Conservation (phyloP, 140 eudicot species). For the Erigeron philadelphicus region DNA sequence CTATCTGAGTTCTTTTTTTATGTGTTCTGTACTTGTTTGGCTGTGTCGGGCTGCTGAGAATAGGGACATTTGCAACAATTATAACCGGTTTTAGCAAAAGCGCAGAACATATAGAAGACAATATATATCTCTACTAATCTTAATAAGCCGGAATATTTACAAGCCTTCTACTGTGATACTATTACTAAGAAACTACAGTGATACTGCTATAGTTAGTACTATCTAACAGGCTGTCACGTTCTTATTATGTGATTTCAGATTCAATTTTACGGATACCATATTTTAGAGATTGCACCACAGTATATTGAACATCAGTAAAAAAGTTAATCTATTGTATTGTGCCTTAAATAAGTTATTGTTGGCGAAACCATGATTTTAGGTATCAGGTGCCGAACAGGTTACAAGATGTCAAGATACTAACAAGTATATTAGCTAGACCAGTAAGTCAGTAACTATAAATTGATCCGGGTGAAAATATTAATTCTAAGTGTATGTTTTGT, state of each 20-base stretch:
- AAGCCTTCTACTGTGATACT: conserved; percentile 10
- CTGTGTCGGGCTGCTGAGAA: no score
- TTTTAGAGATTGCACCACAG: neutral
- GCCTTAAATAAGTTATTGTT: neutral
- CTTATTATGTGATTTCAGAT: conserved; percentile 11
- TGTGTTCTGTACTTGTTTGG: no score
- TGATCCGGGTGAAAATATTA: no score
- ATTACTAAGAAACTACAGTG: neutral
- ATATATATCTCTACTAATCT: conserved; percentile 24
- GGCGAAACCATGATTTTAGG: no score
- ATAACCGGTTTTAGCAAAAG: conserved; percentile 16
- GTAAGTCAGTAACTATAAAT: no score
- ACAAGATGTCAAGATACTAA: no score
- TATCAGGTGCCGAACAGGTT: no score
- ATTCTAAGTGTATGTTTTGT: no score
- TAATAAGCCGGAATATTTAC: conserved; percentile 22
- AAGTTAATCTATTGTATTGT: conserved; percentile 8
- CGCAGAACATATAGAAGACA: conserved; percentile 5
- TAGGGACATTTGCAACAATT: neutral
- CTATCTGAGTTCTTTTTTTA: no score
- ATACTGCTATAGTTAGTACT: neutral
- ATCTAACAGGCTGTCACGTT: neutral
- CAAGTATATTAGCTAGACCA: no score
- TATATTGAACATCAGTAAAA: neutral
- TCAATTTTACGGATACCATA: neutral